phyloP scores from a whole-genome alignment of 768 basidiomycete species.

The Neoboletus subvelutipes region DNA sequence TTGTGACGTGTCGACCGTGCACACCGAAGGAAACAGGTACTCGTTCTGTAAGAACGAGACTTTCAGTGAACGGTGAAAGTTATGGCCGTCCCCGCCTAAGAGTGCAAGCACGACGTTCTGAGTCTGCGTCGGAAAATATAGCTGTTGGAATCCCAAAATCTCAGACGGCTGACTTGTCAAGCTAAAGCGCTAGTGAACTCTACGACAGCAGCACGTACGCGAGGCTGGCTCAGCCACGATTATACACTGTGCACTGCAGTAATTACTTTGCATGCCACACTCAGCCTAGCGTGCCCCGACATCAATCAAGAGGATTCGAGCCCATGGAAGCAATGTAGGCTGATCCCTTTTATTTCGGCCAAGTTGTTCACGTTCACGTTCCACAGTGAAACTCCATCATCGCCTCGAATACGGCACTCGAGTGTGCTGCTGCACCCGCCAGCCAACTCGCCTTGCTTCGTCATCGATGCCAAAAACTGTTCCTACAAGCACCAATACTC shows the following conservation, averaged over 20 bases:
- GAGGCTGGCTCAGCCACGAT: too few species aligned
- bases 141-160: neutral
- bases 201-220: neutral
- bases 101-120: neutral
- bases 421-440: slow-evolving; percentile 33
- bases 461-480: slow-evolving; percentile 42
- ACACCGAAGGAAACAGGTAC: neutral
- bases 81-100: neutral
- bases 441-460: slow-evolving; percentile 38
- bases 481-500: slow-evolving; percentile 71
- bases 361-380: slow-evolving; percentile 1
- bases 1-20: neutral
- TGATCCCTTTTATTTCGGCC: neutral
- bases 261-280: neutral
- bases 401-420: slow-evolving; percentile 22
- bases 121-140: neutral
- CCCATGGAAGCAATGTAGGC: neutral
- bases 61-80: neutral
- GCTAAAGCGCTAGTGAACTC: neutral
- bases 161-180: neutral
- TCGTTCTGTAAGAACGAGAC: neutral
- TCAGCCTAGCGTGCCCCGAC: neutral
- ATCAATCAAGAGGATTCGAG: neutral
- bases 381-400: slow-evolving; percentile 22
- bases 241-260: too few species aligned